Conservation (phyloP, 768 basidiomycete species). For the Brasilioporus rufonigricans region DNA sequence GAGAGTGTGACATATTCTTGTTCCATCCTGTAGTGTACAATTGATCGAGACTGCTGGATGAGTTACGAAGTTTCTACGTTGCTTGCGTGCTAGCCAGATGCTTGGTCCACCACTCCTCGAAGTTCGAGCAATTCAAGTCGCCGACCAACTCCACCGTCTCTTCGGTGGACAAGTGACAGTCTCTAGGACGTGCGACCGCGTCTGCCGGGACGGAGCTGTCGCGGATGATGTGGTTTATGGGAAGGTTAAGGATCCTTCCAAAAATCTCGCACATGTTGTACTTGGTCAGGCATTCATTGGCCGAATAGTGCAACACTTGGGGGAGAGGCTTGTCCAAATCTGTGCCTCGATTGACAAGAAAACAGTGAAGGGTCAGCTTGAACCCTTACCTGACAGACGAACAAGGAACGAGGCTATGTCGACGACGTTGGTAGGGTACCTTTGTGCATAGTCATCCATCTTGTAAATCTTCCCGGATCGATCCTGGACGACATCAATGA, state of each 20-base stretch:
- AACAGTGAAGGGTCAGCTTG: not conserved
- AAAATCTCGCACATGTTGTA: constrained; percentile 89
- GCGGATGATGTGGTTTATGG: constrained; percentile 73
- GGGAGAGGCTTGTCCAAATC: constrained; percentile 33
- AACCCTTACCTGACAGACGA: constrained; percentile 60
- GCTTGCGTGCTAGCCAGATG: constrained; percentile 34
- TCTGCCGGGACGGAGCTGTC: constrained; percentile 65
- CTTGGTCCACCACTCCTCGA: constrained; percentile 83
- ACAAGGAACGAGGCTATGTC: constrained; percentile 87
- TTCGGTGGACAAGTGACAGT: constrained; percentile 74
- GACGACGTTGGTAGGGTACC: constrained; percentile 88
- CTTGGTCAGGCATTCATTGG: constrained; percentile 82
- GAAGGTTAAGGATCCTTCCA: constrained; percentile 62
- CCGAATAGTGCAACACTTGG: constrained; percentile 82
- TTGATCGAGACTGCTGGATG: not conserved
- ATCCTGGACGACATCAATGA: constrained; percentile 84
- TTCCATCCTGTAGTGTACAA: constrained; percentile 3
- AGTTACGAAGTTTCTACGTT: constrained; percentile 11
- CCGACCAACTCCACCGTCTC: constrained; percentile 71
- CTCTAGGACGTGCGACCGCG: constrained; percentile 72
- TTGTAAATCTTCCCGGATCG: constrained; percentile 85
- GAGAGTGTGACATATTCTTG: not conserved
- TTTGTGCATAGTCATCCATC: constrained; percentile 94
- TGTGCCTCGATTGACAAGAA: constrained; percentile 22
- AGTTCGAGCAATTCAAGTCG: constrained; percentile 59